Conservation (phyloP, 805 yeast species). For the Cyberlindnera mrakii region DNA sequence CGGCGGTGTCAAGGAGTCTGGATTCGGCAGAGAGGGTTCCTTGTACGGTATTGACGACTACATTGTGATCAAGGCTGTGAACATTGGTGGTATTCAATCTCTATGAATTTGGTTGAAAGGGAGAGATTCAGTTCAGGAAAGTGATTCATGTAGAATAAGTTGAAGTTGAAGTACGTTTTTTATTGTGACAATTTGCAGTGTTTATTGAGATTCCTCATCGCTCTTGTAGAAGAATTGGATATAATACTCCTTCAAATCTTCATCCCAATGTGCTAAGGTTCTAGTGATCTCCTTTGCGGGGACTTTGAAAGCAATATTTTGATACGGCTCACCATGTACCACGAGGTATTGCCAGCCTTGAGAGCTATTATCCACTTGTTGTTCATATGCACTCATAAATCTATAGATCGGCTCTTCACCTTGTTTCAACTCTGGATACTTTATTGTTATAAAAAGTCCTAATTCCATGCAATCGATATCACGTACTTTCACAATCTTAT, state of each 20-base stretch:
- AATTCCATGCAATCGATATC: slow-evolving; percentile 49
- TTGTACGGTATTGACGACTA: slow-evolving; percentile 58
- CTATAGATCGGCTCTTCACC: slow-evolving; percentile 58
- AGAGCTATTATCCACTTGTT: slow-evolving; percentile 37
- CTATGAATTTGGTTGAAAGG: too few relatives aligned
- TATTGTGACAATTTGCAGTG: too few relatives aligned
- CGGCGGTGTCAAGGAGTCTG: slow-evolving; percentile 62
- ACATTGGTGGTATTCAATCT: slow-evolving; percentile 7
- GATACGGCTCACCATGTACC: slow-evolving; percentile 87
- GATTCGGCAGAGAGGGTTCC: slow-evolving; percentile 69
- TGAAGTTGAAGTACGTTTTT: too few relatives aligned
- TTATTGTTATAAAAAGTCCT: slow-evolving; percentile 63
- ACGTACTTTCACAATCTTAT: slow-evolving; percentile 60
- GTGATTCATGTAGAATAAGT: too few relatives aligned
- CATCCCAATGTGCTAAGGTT: slow-evolving; percentile 71
- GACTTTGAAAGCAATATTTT: slow-evolving; percentile 68
- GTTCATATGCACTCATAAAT: slow-evolving; percentile 74
- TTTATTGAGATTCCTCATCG: neutral
- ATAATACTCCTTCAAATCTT: slow-evolving; percentile 59
- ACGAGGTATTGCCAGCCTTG: slow-evolving; percentile 62
- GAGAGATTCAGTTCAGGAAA: too few relatives aligned
- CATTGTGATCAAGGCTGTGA: slow-evolving; percentile 44
- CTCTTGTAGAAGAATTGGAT: slow-evolving; percentile 58
- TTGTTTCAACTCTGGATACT: slow-evolving; percentile 41
- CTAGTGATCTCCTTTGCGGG: slow-evolving; percentile 47